Evolutionary conservation across 495 filamentous ascomycete species (phyloP).

Genomic region (Aspergillus ellipticus): DNA sequence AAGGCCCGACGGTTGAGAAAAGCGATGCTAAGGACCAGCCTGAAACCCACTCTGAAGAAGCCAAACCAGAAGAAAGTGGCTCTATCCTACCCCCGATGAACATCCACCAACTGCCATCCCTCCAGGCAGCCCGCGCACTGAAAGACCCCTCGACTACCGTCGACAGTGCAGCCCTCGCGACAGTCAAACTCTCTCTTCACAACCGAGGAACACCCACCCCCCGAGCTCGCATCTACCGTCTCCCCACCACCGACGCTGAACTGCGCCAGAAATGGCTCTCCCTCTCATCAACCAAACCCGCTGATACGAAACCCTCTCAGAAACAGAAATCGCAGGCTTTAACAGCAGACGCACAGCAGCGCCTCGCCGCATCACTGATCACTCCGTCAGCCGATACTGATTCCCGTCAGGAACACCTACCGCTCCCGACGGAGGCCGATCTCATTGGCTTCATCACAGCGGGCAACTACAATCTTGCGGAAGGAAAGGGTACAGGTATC

Average conservation of each 20-base stretch:
- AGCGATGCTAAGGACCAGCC: slow-evolving; percentile 9
- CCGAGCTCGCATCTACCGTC: slow-evolving; percentile 70
- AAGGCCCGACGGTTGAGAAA: slow-evolving; percentile 12
- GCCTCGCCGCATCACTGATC: slow-evolving; percentile 52
- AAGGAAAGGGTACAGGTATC: slow-evolving; percentile 73
- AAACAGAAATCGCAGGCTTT: slow-evolving; percentile 14
- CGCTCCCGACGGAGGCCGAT: slow-evolving; percentile 69
- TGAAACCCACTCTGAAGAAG: neutral
- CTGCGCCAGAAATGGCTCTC: slow-evolving; percentile 55
- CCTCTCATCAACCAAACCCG: slow-evolving; percentile 17
- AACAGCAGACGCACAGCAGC: slow-evolving; percentile 43
- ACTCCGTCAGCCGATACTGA: slow-evolving; percentile 24
- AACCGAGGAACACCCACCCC: slow-evolving; percentile 56
- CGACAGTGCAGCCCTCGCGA: slow-evolving; percentile 41
- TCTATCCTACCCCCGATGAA: slow-evolving; percentile 21
- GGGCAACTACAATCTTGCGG: slow-evolving; percentile 75
- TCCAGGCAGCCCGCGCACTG: slow-evolving; percentile 8
- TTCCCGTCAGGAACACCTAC: slow-evolving; percentile 51
- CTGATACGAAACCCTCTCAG: slow-evolving; percentile 5
- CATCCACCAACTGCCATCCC: slow-evolving; percentile 25
- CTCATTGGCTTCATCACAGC: slow-evolving; percentile 90
- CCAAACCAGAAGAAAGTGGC: neutral
- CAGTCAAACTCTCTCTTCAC: slow-evolving; percentile 56
- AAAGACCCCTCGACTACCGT: slow-evolving; percentile 11
- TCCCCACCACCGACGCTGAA: slow-evolving; percentile 47